These are phyloP conservation scores for Otatea glauca DNA, from an alignment of 176 grass and related monocot species.

Conservation along the genomic window DNA sequence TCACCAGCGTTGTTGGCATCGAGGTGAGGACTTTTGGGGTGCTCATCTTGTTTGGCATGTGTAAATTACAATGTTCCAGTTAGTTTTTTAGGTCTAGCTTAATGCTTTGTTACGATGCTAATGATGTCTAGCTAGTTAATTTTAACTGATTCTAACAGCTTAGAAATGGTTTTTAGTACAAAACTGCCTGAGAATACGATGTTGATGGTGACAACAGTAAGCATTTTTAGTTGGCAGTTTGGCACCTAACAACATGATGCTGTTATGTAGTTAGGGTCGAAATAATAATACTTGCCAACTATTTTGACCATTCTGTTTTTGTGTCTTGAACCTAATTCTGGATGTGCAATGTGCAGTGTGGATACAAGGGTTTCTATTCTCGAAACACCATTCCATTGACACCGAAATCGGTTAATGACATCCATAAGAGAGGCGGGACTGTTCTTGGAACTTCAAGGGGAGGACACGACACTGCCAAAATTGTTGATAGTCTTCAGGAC, in stretches of 20 bases:
- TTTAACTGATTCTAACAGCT: background rate
- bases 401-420: constrained; percentile 77
- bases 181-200: constrained; percentile 9
- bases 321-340: constrained; percentile 36
- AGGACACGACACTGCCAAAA: constrained; percentile 86
- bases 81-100: background rate
- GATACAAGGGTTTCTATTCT: constrained; percentile 95
- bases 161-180: background rate
- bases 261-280: background rate
- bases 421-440: constrained; percentile 96
- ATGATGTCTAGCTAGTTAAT: background rate
- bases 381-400: constrained; percentile 74
- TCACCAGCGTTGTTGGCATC: constrained; percentile 79
- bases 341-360: constrained; percentile 63
- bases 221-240: constrained; percentile 2
- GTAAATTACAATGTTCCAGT: constrained; percentile 22
- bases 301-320: constrained; percentile 21
- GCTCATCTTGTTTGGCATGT: background rate
- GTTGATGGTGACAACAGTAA: constrained; percentile 28
- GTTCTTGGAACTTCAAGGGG: constrained; percentile 87
- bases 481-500: constrained; percentile 88
- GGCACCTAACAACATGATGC: constrained; percentile 8
- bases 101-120: constrained; percentile 14
- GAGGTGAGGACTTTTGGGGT: constrained; percentile 57
- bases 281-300: background rate